Percentiles rank a stretch among this genome's conserved stretches.
Conservation (phyloP, 257 asterid species). For the Hygrophila difformis region DNA sequence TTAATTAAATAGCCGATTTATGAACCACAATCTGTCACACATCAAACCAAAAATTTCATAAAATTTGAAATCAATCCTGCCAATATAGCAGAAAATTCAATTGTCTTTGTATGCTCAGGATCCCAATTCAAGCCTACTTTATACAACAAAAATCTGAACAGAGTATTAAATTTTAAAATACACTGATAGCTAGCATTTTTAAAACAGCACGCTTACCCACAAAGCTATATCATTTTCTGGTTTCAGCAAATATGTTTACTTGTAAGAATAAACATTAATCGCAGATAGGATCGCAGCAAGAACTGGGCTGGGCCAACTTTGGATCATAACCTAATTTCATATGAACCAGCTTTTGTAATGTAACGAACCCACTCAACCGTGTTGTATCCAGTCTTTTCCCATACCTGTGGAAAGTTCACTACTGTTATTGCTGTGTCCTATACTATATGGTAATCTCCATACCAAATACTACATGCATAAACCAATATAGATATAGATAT, state of each 20-base stretch:
- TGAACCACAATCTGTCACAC: too few species aligned
- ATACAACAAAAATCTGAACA: constrained; percentile 24
- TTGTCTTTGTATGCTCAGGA: too few species aligned
- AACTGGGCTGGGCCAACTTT: constrained; percentile 8
- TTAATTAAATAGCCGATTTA: too few species aligned
- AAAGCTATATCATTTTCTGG: constrained; percentile 13
- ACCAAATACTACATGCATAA: too few species aligned
- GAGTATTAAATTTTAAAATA: too few species aligned
- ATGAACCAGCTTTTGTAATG: constrained; percentile 96
- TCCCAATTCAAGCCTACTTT: constrained; percentile 20
- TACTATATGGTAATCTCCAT: too few species aligned
- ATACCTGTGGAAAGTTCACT: constrained; percentile 49
- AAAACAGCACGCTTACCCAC: too few species aligned
- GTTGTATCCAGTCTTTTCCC: constrained; percentile 99
- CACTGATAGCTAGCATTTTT: too few species aligned
- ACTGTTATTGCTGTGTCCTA: constrained; percentile 11
- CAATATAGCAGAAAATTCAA: constrained; percentile 10
- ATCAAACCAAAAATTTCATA: too few species aligned
- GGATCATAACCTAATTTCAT: constrained; percentile 71
- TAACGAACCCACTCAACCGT: constrained; percentile 99
- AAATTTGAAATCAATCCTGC: too few species aligned
- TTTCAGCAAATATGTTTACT: constrained; percentile 16
- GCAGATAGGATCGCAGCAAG: constrained; percentile 13
- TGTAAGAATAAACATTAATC: constrained; percentile 7
- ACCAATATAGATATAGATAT: too few species aligned